Percentiles rank a stretch among this genome's conserved stretches.
Evolutionary conservation across 1,284 basidiomycete species (phyloP).

Genomic region (Tilletia setariae): DNA sequence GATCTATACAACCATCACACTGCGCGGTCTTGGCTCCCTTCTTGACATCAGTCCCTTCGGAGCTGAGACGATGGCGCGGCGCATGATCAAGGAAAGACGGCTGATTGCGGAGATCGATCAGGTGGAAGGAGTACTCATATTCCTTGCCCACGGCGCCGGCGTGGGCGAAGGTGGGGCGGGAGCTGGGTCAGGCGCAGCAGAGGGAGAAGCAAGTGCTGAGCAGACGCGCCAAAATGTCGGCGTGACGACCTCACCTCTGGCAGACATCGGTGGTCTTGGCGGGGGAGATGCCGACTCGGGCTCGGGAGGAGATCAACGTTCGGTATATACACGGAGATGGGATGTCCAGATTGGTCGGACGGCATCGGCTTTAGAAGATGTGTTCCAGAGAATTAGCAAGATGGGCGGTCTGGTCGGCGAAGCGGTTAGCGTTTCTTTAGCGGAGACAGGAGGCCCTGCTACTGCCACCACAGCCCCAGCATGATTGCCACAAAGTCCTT

Average conservation of each 20-base stretch:
- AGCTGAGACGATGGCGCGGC: constrained; percentile 87
- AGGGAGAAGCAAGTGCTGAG: constrained; percentile 23
- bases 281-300: not conserved
- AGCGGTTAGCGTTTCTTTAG: not conserved
- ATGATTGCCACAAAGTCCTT: too few species aligned
- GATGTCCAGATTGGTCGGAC: constrained; percentile 35
- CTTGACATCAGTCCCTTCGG: constrained; percentile 59
- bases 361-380: constrained; percentile 32
- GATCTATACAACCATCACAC: constrained; percentile 44
- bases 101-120: constrained; percentile 88
- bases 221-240: not conserved
- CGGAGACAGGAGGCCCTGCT: too few species aligned
- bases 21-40: constrained; percentile 37
- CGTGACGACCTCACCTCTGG: constrained; percentile 1
- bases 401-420: not conserved
- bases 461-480: too few species aligned
- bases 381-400: constrained; percentile 34
- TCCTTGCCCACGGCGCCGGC: constrained; percentile 65
- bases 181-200: constrained; percentile 19
- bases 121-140: constrained; percentile 77
- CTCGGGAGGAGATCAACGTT: not conserved
- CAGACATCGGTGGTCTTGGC: constrained; percentile 10
- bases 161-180: constrained; percentile 14
- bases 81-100: constrained; percentile 93
- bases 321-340: constrained; percentile 33